Evolutionary conservation across 352 stramenopile species (phyloP), one percentile per base, ranked within the genome.

Genomic region (Globisporangium paddicum): DNA sequence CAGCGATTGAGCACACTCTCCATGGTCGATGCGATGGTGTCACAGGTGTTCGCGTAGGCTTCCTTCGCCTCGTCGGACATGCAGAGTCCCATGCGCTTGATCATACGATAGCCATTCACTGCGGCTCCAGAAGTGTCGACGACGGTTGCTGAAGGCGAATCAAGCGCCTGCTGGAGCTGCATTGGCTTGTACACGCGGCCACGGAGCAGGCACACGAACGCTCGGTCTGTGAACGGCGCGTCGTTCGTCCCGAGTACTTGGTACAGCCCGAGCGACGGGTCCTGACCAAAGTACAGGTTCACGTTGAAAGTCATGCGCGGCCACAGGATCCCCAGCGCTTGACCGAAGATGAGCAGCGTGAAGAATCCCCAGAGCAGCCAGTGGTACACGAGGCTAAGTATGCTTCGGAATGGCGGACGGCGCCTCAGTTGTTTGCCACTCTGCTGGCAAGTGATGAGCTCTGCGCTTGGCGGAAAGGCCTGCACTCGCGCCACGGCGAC

Each of bases 141-240:
- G 2, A 69, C 14, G 11, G 37, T 23, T 1, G 50, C 7, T 0
- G 26, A 14, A 0, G 25, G 8, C 1, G 40, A 26, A 0, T 26
- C 34, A 3, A 66, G 60, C 16, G 45, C 52, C 18, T 50, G 4
- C 3, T 46, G 62, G 5, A 74, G 63, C 14, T 80, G 64, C 18
- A 75, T 62, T 0, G 78, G 71, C 11, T 66, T 51, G 58, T 72
- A 85, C 0, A 45, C 38, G 1, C 46, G 44, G 0, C 66, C 63
- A 14, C 67, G 46, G 0, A 55, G 40, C 0, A 72, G 45, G 37
- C 74, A 87, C 2, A 75, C 65, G 19, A 83, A 55, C 4, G 61
- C 63, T 2, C 74, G 72, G 44, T 82, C 77, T 1, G 64, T 48
- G 46, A 76, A 86, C 3, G 69, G 75, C 25, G 72, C 58, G 28